Base-by-base conservation (phyloP, 2,329 filamentous ascomycete genomes). In the Microcyclospora tardicrescens region DNA sequence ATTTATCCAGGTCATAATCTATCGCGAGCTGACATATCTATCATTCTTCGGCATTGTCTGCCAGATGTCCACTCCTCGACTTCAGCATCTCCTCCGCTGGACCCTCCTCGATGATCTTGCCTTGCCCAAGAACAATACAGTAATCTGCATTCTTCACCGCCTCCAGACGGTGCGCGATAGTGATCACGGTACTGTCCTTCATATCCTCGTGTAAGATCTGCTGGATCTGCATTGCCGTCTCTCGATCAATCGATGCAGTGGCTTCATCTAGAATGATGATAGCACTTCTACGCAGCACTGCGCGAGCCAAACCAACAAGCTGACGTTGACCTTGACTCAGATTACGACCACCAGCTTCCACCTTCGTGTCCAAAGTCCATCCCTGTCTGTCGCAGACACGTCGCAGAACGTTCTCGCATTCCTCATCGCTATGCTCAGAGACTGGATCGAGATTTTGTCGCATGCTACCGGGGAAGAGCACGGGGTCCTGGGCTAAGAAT, bases 261-360 rank as follows among this genome's bases (percentile, higher is more conserved):
- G 76, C 76, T 50, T 81, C 77, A 49, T 81, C 77, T 51, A 81
- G 66, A 36, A 81, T 71, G 9, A 81, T 63, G 44, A 81, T 69
- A 0, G 72, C 61, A 41, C 72, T 76, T n/a, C 71, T 60, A 8
- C 76, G 59, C 34, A 81, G 56, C 38, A 81, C 67, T 0, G 77
- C 75, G n/a, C 77, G 57, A 0, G 76, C 72, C 1, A 81, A 61
- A 0, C 75, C 76, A 2, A 81, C 73, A 0, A 81, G 63, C 50
- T 81, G 77, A 34, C 76, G 60, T 52, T 81, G 76, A 1, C 77
- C 77, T 49, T 81, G 77, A 35, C 68, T 74, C 0, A 81, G 62
- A 36, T 78, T 79, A 29, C 69, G 68, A 2, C 76, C 77, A 2
- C 73, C 73, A 2, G 69, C 69, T 46, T 79, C 76, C 29, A 80